Evolutionary conservation across 495 filamentous ascomycete species (phyloP), one percentile per base, ranked within the genome.

Genomic region (Umbilicaria muhlenbergii): DNA sequence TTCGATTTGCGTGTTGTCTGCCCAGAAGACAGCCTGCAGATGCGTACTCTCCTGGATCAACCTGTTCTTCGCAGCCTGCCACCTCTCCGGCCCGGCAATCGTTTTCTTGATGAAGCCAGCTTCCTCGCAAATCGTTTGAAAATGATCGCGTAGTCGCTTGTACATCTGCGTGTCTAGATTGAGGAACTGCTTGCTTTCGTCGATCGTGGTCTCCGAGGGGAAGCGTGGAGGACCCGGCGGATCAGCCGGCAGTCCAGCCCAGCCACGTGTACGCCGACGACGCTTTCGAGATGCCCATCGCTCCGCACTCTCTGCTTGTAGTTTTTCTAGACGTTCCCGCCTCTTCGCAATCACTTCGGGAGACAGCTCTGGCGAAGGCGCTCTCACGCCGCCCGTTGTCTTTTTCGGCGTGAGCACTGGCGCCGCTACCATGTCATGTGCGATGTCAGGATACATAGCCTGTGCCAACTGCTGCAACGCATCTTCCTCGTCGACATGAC

Each of bases 191-290:
- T 86, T 86, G 60, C 78, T 75, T 53, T 91, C 83, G 51, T 83
- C 78, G 43, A 91, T 72, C 1, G 84, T 86, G 10, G 78, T 86
- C 54, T 89, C 84, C 5, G 81, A 86, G 0, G 81, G 81, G 54
- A 81, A 88, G 37, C 84, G 75, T 34, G 83, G 83, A 13, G 81
- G 81, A 14, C 71, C 74, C 4, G 78, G 77, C 16, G 78, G 78
- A 60, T 88, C 83, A 36, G 83, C 70, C 12, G 81, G 80, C 24
- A 88, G 53, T 6, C 80, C 80, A 33, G 76, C 80, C 71, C 74
- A 85, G 10, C 72, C 74, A 45, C 74, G 70, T 40, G 77, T 87
- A 21, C 80, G 74, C 15, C 82, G 74, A 12, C 83, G 72, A 34
- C 84, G 78, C 54, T 85, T 88, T 39, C 78, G 65, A 5, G 72